Evolutionary conservation across 495 filamentous ascomycete genomes (phyloP), one percentile per base, ranked within the genome.

Genomic region (Hyaloscypha variabilis): DNA sequence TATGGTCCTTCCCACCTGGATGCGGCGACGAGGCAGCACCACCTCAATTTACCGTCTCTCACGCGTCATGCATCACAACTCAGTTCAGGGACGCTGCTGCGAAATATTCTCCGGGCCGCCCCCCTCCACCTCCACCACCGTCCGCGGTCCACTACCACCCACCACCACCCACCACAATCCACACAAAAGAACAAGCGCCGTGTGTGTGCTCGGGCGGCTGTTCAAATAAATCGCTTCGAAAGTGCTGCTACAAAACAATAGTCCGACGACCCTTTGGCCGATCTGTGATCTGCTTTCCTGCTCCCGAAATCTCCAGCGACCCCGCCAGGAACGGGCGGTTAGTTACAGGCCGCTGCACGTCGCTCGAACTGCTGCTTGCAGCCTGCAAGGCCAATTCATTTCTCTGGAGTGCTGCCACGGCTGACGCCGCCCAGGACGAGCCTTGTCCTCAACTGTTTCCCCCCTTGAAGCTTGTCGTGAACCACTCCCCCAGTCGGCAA

Each of bases 181-280:
- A 46, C 14, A 17, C 39, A 46, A 10, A 46, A 19, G 31, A 6
- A 46, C 39, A 46, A 1, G 39, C 17, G 14, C 39, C 19, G 39
- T 10, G 11, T 17, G 11, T 10, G 39, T 46, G 39, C 39, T 46
- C 39, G 3, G 39, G 39, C 39, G 39, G 11, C 11, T 17, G 51
- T 54, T 28, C 51, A 25, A 24, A 54, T 5, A 25, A 54, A 3
- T 24, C 5, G 8, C 11, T 54, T 5, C 51, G 51, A 26, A 60
- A 60, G 34, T 57, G 30, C n/a, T 42, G 19, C 52, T 11, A 52
- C 29, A 64, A 64, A 42, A 64, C 61, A 64, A 56, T 62, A 31
- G 61, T 57, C 61, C 61, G 61, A 49, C 61, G 61, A 49, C 59
- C 59, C n/a, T 50, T n/a, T 29, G 60, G 50, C 31, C 31, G 61